A percentile compares a stretch with the other conserved stretches of the same genome.
Evolutionary conservation across 1,139 yeast genomes (phyloP).

Genomic region (Yamadazyma oceani): DNA sequence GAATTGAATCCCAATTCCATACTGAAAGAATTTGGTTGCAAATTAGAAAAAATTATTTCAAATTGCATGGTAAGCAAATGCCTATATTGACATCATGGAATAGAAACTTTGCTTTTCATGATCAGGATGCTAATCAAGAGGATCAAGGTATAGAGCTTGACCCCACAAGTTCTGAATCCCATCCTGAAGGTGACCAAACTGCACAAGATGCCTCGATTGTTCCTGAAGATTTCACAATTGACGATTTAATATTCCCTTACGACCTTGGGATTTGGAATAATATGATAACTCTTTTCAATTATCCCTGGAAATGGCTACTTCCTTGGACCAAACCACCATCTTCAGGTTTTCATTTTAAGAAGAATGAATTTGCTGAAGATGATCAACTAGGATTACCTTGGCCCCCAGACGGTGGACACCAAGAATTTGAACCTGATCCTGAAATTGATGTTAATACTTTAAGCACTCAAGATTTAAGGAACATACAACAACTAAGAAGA

Average conservation of each 20-base stretch:
- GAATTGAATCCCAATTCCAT: conserved; percentile 65
- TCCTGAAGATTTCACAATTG: conserved; percentile 45
- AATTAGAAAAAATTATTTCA: conserved; percentile 46
- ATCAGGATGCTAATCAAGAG: conserved; percentile 14
- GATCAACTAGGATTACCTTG: conserved; percentile 72
- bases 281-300: conserved; percentile 50
- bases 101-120: conserved; percentile 20
- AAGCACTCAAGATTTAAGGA: conserved; percentile 15
- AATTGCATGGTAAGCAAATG: conserved; percentile 42
- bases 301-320: conserved; percentile 61
- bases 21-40: conserved; percentile 53
- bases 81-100: conserved; percentile 54
- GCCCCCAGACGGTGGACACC: conserved; percentile 84
- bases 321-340: conserved; percentile 62
- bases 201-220: conserved; percentile 17
- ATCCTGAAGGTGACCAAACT: conserved; percentile 13
- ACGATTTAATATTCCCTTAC: conserved; percentile 76
- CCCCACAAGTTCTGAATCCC: conserved; percentile 3
- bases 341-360: conserved; percentile 49
- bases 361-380: conserved; percentile 53
- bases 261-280: conserved; percentile 67
- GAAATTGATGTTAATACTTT: conserved; percentile 22
- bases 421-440: conserved; percentile 25
- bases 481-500: conserved; percentile 23
- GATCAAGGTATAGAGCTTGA: conserved; percentile 8